Conservation (phyloP, 495 filamentous ascomycete species). For the Penicillium cinerascens region DNA sequence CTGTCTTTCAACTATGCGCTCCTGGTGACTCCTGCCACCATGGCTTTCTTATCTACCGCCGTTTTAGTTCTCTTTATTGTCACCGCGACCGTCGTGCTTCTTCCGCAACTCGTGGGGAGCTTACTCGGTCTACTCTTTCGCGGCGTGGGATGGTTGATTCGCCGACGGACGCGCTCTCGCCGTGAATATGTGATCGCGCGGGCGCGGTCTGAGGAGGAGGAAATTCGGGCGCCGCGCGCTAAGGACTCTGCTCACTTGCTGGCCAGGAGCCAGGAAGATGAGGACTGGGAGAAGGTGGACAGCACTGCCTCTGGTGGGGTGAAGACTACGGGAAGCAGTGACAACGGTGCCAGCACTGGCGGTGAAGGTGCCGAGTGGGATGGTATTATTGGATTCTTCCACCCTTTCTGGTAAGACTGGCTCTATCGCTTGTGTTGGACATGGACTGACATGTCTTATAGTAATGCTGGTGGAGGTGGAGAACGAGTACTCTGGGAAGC, state of each 20-base stretch:
- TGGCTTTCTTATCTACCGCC: slow-evolving; percentile 38
- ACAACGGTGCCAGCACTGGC: slow-evolving; percentile 21
- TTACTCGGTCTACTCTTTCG: slow-evolving; percentile 39
- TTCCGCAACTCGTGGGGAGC: slow-evolving; percentile 35
- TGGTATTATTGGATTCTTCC: slow-evolving; percentile 91
- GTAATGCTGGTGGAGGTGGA: slow-evolving; percentile 93
- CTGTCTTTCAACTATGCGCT: slow-evolving; percentile 17
- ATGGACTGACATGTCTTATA: slow-evolving; percentile 26
- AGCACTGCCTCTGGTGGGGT: slow-evolving; percentile 48
- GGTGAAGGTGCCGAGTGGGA: slow-evolving; percentile 56
- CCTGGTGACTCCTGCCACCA: slow-evolving; percentile 21
- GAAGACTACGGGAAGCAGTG: slow-evolving; percentile 46
- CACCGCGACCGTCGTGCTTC: slow-evolving; percentile 33
- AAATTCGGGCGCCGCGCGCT: slow-evolving; percentile 37
- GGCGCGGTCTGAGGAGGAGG: slow-evolving; percentile 57
- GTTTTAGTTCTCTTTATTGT: slow-evolving; percentile 34
- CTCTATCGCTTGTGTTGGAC: background rate
- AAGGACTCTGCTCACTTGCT: slow-evolving; percentile 22
- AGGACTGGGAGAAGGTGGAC: slow-evolving; percentile 76
- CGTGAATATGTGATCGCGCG: slow-evolving; percentile 58
- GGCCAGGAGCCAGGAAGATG: slow-evolving; percentile 47
- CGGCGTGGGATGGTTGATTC: slow-evolving; percentile 61
- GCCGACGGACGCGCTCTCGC: slow-evolving; percentile 62
- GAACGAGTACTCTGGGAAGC: slow-evolving; percentile 97
- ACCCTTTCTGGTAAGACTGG: slow-evolving; percentile 77